Percentiles rank a stretch among this genome's conserved stretches.
phyloP scores from a whole-genome alignment of 2,329 filamentous ascomycete species.

The Penicillium brevicompactum region DNA sequence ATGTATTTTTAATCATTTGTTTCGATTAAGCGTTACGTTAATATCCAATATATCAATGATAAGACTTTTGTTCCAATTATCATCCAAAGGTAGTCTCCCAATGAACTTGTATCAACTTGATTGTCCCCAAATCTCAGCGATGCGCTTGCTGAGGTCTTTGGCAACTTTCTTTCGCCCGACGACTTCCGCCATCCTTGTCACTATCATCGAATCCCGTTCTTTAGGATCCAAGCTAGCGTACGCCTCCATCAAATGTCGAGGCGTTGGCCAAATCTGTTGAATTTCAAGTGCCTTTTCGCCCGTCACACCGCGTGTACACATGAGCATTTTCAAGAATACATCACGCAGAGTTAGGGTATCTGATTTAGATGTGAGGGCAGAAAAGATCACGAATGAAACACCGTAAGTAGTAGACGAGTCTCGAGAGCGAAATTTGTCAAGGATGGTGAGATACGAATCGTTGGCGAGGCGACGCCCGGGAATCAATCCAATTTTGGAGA shows the following conservation, averaged over 20 bases:
- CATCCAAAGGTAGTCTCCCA: not conserved
- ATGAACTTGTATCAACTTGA: conserved; percentile 13
- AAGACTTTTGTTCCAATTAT: not conserved
- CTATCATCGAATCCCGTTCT: conserved; percentile 63
- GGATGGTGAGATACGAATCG: conserved; percentile 66
- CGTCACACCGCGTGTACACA: conserved; percentile 75
- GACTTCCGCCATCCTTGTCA: conserved; percentile 56
- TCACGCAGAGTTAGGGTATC: conserved; percentile 73
- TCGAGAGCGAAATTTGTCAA: conserved; percentile 60
- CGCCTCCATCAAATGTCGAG: conserved; percentile 69
- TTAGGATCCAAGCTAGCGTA: conserved; percentile 60
- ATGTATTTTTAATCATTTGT: not conserved
- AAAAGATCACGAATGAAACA: conserved; percentile 72
- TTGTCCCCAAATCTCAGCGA: conserved; percentile 71
- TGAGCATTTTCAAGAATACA: conserved; percentile 80
- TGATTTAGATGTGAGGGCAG: conserved; percentile 72
- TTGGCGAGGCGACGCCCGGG: conserved; percentile 61
- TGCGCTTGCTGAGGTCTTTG: conserved; percentile 66
- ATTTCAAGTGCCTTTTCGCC: conserved; percentile 80
- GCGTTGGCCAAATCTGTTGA: conserved; percentile 76
- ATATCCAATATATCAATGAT: not conserved
- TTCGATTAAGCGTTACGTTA: not conserved
- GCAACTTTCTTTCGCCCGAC: conserved; percentile 70
- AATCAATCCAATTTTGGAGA: conserved; percentile 52
- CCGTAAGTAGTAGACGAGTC: conserved; percentile 55